Conservation (phyloP, 202 grass and related monocot genomes). For the Setaria italica region DNA sequence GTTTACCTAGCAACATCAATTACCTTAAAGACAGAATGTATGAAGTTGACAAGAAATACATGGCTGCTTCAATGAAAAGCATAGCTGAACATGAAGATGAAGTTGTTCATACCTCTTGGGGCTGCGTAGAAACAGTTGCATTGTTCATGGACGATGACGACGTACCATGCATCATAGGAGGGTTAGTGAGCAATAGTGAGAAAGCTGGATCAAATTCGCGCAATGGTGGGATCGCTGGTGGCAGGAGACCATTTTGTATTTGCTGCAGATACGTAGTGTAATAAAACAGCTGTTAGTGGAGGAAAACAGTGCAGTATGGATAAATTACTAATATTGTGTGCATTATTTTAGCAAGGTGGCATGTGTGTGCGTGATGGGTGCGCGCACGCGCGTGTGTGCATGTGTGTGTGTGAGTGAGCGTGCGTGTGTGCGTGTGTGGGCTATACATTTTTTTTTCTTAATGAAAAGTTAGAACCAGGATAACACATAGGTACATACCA, state of each 20-base stretch:
- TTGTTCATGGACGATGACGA: slow-evolving; percentile 46
- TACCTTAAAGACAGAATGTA: slow-evolving; percentile 17
- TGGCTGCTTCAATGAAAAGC: slow-evolving; percentile 18
- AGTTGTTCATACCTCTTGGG: slow-evolving; percentile 57
- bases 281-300: slow-evolving; percentile 13
- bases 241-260: slow-evolving; percentile 61
- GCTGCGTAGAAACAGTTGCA: slow-evolving; percentile 49
- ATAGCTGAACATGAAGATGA: slow-evolving; percentile 13
- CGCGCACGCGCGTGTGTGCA: not conserved
- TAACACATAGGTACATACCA: slow-evolving; percentile 51
- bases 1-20: slow-evolving; percentile 7
- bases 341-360: not conserved
- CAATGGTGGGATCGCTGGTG: slow-evolving; percentile 57
- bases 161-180: slow-evolving; percentile 60
- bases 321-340: not conserved
- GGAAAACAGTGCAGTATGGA: slow-evolving; percentile 10
- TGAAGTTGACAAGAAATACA: slow-evolving; percentile 27
- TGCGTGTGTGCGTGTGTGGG: not conserved
- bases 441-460: not conserved
- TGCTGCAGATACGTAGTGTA: slow-evolving; percentile 51
- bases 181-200: slow-evolving; percentile 67
- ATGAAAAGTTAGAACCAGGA: slow-evolving; percentile 21
- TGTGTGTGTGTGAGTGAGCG: not conserved
- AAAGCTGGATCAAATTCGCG: slow-evolving; percentile 71
- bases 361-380: not conserved